phyloP scores from a whole-genome alignment of 805 yeast species.

The Starmerella apicola region DNA sequence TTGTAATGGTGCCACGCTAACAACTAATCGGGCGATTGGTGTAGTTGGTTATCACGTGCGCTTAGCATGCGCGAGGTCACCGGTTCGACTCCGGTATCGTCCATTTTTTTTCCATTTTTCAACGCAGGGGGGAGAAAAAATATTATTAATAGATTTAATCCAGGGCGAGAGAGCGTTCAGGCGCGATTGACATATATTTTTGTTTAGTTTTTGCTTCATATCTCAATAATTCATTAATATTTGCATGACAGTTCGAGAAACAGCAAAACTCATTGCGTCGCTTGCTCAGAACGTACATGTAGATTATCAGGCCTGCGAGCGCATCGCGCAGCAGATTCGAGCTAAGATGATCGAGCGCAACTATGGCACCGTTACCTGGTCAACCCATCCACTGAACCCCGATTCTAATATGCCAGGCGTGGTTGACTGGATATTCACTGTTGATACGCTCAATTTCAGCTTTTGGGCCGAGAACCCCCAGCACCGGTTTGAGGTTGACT shows the following conservation, averaged over 20 bases:
- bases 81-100: slow-evolving; percentile 22
- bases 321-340: slow-evolving; percentile 25
- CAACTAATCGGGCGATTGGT: slow-evolving; percentile 17
- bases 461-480: slow-evolving; percentile 33
- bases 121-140: too few relatives aligned
- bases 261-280: slow-evolving; percentile 11
- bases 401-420: slow-evolving; percentile 7
- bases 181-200: background rate
- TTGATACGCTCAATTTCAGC: slow-evolving; percentile 33
- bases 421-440: slow-evolving; percentile 33
- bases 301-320: slow-evolving; percentile 20
- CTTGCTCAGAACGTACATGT: slow-evolving; percentile 26
- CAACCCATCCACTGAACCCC: slow-evolving; percentile 29
- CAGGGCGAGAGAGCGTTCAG: too few relatives aligned
- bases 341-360: slow-evolving; percentile 22
- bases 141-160: too few relatives aligned
- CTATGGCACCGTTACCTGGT: slow-evolving; percentile 30
- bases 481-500: slow-evolving; percentile 27
- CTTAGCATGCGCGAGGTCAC: slow-evolving; percentile 22
- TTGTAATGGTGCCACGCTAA: too few relatives aligned
- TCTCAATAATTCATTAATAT: too few relatives aligned
- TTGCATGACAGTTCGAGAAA: slow-evolving; percentile 9
- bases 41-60: slow-evolving; percentile 22
- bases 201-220: background rate
- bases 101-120: slow-evolving; percentile 11